Evolutionary conservation across 805 yeast species (phyloP), one percentile per base, ranked within the genome.

Genomic region (Ogataea trehalophila): DNA sequence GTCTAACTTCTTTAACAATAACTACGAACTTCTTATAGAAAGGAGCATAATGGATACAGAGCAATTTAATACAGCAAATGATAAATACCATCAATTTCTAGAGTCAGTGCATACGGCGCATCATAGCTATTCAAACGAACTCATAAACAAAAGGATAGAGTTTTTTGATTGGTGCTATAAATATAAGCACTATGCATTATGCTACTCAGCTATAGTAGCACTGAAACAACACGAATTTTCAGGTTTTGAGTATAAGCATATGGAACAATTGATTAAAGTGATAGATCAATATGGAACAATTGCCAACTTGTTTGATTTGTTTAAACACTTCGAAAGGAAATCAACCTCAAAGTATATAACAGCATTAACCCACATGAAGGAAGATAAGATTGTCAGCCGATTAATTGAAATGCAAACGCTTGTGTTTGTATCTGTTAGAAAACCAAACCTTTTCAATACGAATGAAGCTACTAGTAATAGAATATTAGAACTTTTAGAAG

Each of bases 1-100:
- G 14, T 54, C 60, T 2, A 46, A 45, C 18, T 62, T 54, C 48
- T 61, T 60, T 45, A 56, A 52, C 9, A 58, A 61, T 41, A 63
- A 62, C 44, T 53, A 52, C 35, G 61, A 59, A 33, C 42, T 54
- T 5, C 8, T 57, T 13, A 52, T 47, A 8, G 52, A 53, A 17
- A 46, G 47, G 36, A 39, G 40, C 18, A 39, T 39, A 11, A 26
- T 44, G 5, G 26, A 39, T 9, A 34, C 42, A 14, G 35, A 38
- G 11, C 35, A 33, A 2, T 40, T 38, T 22, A 23, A 34, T 4
- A 45, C 50, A 31, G 51, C 54, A n/a, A 14, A 40, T 7, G 23
- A 33, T 15, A 45, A 33, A 33, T 41, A 44, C 23, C 36, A 42
- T 4, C 17, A 34, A 3, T 48, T 37, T 37, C 13, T 40, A 23